phyloP scores from a whole-genome alignment of 2,329 filamentous ascomycete genomes.

The Sporothrix inflata region DNA sequence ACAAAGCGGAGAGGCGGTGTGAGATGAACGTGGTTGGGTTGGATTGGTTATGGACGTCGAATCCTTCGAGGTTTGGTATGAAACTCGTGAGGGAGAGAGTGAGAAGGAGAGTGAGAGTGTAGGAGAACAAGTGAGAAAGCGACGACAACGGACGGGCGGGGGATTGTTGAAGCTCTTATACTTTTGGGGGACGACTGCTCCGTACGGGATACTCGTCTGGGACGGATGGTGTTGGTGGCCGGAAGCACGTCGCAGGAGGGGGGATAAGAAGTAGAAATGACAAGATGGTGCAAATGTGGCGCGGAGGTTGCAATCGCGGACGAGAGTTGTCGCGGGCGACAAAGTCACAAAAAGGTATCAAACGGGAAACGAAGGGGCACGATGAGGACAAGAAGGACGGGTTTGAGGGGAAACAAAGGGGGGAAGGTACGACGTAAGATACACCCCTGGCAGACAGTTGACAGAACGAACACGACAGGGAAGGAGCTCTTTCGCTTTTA shows the following conservation, averaged over 20 bases:
- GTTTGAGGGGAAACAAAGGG: neutral
- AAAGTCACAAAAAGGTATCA: conserved; percentile 3
- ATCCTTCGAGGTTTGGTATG: neutral
- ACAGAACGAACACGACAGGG: neutral
- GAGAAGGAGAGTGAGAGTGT: neutral
- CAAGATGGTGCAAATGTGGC: conserved; percentile 12
- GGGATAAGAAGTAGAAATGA: neutral
- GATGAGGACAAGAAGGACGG: neutral
- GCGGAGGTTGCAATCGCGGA: conserved; percentile 1
- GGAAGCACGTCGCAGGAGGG: neutral
- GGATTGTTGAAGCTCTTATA: conserved; percentile 9
- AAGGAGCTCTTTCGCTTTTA: neutral
- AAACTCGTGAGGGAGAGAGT: neutral
- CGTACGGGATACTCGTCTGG: conserved; percentile 2
- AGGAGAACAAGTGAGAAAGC: neutral
- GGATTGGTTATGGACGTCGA: neutral
- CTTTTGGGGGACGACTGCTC: neutral
- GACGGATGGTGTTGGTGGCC: neutral
- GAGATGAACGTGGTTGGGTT: conserved; percentile 9
- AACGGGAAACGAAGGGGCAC: neutral
- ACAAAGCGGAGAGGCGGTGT: conserved; percentile 21
- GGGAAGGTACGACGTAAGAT: neutral
- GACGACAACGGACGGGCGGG: neutral
- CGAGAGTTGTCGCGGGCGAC: neutral
- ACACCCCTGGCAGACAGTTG: neutral